These are phyloP conservation scores for Coemansia sp. DNA, from an alignment of 192 early-diverging fungal species.

Conservation along the genomic window DNA sequence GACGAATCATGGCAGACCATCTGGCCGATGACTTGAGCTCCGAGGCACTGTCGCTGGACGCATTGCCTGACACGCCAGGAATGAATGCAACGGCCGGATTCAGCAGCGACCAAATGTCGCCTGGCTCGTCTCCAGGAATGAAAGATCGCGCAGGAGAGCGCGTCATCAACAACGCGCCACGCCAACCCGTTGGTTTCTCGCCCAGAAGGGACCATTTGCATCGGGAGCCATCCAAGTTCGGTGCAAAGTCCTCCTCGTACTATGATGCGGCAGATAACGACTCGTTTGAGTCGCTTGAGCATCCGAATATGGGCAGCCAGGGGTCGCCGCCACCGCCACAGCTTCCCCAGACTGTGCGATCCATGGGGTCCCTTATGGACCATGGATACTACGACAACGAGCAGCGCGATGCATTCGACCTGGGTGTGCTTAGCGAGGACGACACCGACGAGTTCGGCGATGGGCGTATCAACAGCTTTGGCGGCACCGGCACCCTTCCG, in stretches of 20 bases:
- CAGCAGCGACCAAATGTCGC: conserved; percentile 24
- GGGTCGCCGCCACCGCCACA: conserved; percentile 6
- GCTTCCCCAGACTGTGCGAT: background rate
- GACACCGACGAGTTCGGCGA: conserved; percentile 12
- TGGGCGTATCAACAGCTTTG: conserved; percentile 21
- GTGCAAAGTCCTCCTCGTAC: background rate
- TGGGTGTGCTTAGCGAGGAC: conserved; percentile 1
- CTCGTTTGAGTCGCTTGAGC: conserved; percentile 43
- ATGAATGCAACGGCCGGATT: conserved; percentile 27
- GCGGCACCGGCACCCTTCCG: background rate
- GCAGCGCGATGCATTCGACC: background rate
- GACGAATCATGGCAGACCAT: background rate
- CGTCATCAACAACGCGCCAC: background rate
- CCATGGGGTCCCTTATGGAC: background rate
- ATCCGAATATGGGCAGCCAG: conserved; percentile 53
- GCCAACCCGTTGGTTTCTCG: background rate
- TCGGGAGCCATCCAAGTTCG: background rate
- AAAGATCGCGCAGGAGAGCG: background rate
- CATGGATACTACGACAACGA: background rate
- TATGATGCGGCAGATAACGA: background rate
- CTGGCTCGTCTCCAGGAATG: background rate
- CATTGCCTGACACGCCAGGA: conserved; percentile 17
- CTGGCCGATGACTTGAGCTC: conserved; percentile 11
- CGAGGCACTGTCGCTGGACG: conserved; percentile 17
- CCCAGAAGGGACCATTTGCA: background rate